Conservation (phyloP, 805 yeast genomes). For the Ogataea nonfermentans region DNA sequence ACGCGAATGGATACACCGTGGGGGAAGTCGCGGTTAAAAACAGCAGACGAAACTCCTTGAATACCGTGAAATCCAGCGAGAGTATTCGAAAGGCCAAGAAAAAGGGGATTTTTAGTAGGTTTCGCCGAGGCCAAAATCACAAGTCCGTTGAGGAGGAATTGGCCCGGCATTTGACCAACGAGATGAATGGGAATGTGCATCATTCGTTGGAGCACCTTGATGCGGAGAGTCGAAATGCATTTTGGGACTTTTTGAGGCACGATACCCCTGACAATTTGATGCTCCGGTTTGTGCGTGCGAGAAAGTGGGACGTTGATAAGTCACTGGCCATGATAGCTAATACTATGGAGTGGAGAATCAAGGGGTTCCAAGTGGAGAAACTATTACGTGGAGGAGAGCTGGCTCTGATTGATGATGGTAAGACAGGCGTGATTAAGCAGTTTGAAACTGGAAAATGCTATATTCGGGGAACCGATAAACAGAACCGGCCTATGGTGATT, state of each 20-base stretch:
- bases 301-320: constrained; percentile 77
- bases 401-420: constrained; percentile 44
- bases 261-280: constrained; percentile 81
- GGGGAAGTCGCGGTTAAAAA: constrained; percentile 14
- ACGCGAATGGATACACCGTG: constrained; percentile 51
- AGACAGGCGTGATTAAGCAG: constrained; percentile 51
- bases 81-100: constrained; percentile 34
- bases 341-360: constrained; percentile 73
- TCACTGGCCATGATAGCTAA: constrained; percentile 68
- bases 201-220: constrained; percentile 50
- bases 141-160: constrained; percentile 24
- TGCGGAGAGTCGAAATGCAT: constrained; percentile 49
- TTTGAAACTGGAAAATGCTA: constrained; percentile 67
- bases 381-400: constrained; percentile 73
- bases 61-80: constrained; percentile 30
- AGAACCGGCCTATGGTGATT: constrained; percentile 74
- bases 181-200: constrained; percentile 35
- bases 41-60: constrained; percentile 23
- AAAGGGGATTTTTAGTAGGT: constrained; percentile 30
- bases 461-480: constrained; percentile 69
- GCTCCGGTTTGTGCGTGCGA: constrained; percentile 77
- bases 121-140: constrained; percentile 28
- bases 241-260: constrained; percentile 63
- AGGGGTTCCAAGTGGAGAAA: constrained; percentile 58
- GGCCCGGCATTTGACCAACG: constrained; percentile 21